Evolutionary conservation across 805 yeast species (phyloP), one percentile per base, ranked within the genome.

Genomic region (Myxozyma mucilagina): DNA sequence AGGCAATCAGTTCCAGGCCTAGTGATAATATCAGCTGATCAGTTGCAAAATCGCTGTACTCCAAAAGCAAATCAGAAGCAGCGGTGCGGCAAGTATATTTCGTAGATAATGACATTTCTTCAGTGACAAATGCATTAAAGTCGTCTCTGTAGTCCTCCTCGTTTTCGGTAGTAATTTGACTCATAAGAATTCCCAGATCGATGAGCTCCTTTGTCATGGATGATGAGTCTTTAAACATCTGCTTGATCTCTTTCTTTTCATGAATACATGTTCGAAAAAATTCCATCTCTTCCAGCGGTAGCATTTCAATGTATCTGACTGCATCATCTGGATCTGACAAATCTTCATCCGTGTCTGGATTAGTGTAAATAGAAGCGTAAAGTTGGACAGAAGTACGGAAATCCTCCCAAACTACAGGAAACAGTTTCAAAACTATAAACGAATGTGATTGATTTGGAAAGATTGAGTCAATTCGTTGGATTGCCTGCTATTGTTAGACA

Each of bases 101-200:
- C 0, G 85, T 75, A 0, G 86, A 75, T 36, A 91, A 78, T 1
- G 90, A 97, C 1, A 89, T 79, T 59, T 89, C 91, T 39, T 84
- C 87, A 1, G 91, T 82, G 5, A 90, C 88, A 71, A 84, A 90
- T 2, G 72, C 74, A 69, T 91, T 90, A 69, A 84, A 81, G 69
- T 91, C 92, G 1, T 75, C 77, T 3, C 73, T 71, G 79, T 86
- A 89, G n/a, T 64, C 65, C 4, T 79, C 80, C 39, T 78, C 80
- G 0, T 76, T 43, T 8, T 61, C 63, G 4, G 42, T 60, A 1
- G 87, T 79, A 11, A 86, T 68, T 10, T 73, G 68, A 5, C 84
- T 72, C 8, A 82, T 71, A 2, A 67, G 65, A 0, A 78, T 65
- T 5, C 84, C 66, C n/a, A 69, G 36, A 7, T 50, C 47, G 0